Base-by-base conservation (phyloP, 2,329 filamentous ascomycete species). In the Pseudogymnoascus sp. region DNA sequence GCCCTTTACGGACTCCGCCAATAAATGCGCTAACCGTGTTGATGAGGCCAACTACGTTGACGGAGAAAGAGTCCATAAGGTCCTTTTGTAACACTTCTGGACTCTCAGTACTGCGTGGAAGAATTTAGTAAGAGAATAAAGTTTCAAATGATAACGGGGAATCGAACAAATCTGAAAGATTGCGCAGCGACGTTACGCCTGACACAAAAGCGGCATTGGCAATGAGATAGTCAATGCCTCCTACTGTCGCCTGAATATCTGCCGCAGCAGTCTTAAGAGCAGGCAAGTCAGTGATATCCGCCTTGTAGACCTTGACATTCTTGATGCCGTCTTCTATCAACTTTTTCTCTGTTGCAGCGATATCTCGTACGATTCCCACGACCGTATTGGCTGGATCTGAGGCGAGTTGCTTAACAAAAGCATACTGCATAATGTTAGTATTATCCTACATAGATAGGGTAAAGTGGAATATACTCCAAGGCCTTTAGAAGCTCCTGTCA, bases 11-110 rank as follows among this genome's bases (percentile, higher is more conserved):
- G 37, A 87, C 71, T 0, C 84, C 74, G 0, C 83, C 81, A 1
- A 81, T 49, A 67, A 82, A 83, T 1, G 78, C 65, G 65, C 80
- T 80, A 70, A 81, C 77, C 0, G 82, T 74, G 63, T 84, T 76
- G 60, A 84, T 72, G 61, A 80, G 77, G 58, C 76, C 80, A 12
- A 81, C 55, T 11, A 80, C 78, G 62, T 86, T 85, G 65, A 74
- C 72, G 2, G 77, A 68, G 66, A 80, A 78, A 0, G 62, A n/a
- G 10, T 70, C 31, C 2, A 65, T 19, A 0, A 77, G 61, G 2
- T 74, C 71, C 11, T 60, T 39, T 4, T 60, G 31, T 21, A 64
- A 19, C 19, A 35, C 37, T 29, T 37, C 23, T 21, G 49, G 52
- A 3, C 62, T 43, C 21, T 60, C 31, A 12, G 38, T 19, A 52